A percentile compares a stretch with the other conserved stretches of the same genome.
These are phyloP conservation scores for Trichopus zeylanicus DNA, from an alignment of 116 monocot genomes.

Conservation along the genomic window DNA sequence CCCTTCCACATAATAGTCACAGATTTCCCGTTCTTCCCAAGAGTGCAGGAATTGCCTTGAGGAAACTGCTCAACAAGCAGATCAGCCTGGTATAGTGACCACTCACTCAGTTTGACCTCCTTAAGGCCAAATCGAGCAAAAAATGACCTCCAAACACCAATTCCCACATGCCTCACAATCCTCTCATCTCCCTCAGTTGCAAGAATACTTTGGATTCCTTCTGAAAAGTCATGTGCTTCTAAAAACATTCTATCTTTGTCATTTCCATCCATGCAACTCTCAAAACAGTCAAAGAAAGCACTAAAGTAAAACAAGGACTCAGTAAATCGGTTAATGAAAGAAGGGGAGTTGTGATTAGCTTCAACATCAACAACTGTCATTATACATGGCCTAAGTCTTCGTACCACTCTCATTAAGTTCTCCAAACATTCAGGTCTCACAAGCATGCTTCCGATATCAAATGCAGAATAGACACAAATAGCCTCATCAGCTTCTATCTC, in stretches of 20 bases:
- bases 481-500: constrained; percentile 6
- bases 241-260: constrained; percentile 10
- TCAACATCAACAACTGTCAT: constrained; percentile 19
- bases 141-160: constrained; percentile 22
- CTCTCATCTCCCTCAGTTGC: constrained; percentile 22
- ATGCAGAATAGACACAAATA: background rate
- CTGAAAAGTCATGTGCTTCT: constrained; percentile 9
- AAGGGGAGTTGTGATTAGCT: constrained; percentile 19
- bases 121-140: constrained; percentile 15
- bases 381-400: constrained; percentile 6
- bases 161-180: constrained; percentile 19
- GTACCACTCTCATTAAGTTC: constrained; percentile 19
- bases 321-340: constrained; percentile 17
- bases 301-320: constrained; percentile 25
- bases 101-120: constrained; percentile 14
- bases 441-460: constrained; percentile 8
- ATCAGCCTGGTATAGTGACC: constrained; percentile 16
- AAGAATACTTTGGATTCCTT: constrained; percentile 16
- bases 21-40: constrained; percentile 19
- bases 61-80: constrained; percentile 12
- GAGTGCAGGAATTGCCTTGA: constrained; percentile 5
- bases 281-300: constrained; percentile 18
- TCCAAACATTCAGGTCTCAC: constrained; percentile 11
- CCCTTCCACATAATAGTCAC: constrained; percentile 28
- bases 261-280: constrained; percentile 4